Evolutionary conservation across 1,139 yeast genomes (phyloP).

Genomic region (Saccharomyces hybrid): DNA sequence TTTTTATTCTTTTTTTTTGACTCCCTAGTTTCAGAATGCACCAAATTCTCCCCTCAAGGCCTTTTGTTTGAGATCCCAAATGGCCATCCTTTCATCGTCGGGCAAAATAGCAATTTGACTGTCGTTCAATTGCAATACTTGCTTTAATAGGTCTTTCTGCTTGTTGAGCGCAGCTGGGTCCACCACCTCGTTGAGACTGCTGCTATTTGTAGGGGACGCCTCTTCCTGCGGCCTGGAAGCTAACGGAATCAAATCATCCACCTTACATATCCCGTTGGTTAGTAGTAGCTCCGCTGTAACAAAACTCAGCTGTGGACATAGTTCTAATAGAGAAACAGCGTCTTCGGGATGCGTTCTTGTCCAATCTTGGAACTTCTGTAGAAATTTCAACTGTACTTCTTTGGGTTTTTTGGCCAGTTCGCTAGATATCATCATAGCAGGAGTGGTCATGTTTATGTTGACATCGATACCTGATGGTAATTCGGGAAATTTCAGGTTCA

Average conservation of each 20-base stretch:
- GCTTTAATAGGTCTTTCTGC: too few relatives aligned
- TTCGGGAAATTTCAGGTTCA: conserved; percentile 32
- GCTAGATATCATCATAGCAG: conserved; percentile 51
- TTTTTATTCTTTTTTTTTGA: too few relatives aligned
- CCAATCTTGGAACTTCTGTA: conserved; percentile 61
- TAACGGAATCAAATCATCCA: too few relatives aligned
- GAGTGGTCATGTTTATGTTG: conserved; percentile 55
- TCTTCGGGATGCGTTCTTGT: conserved; percentile 54
- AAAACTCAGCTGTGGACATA: conserved; percentile 72
- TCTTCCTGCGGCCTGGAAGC: too few relatives aligned
- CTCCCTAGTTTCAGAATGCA: conserved; percentile 1
- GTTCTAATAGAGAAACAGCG: conserved; percentile 55
- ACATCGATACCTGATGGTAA: conserved; percentile 46
- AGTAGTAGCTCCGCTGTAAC: conserved; percentile 74
- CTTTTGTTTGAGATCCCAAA: conserved; percentile 33
- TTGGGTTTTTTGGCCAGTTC: conserved; percentile 43
- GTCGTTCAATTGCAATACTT: too few relatives aligned
- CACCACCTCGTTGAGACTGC: too few relatives aligned
- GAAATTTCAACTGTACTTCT: conserved; percentile 23
- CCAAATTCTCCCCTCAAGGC: conserved; percentile 33
- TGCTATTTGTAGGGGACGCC: too few relatives aligned
- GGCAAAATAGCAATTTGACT: conserved; percentile 58
- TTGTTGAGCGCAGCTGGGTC: conserved; percentile 43
- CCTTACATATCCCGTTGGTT: conserved; percentile 36
- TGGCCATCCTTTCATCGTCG: conserved; percentile 43